Conservation (phyloP, 106 monocot species). For the Dactylorhiza incarnata region DNA sequence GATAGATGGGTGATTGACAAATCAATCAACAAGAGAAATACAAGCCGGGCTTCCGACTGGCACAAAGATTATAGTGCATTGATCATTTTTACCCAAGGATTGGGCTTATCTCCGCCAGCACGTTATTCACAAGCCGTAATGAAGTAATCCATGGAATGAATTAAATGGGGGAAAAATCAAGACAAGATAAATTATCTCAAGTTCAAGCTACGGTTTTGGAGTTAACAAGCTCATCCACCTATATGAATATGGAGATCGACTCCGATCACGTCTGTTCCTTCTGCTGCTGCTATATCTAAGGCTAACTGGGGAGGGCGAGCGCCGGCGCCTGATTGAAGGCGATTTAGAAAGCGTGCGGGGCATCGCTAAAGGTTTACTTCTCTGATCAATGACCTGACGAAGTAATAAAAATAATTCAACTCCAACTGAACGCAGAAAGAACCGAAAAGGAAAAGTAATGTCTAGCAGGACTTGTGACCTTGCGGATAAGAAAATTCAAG, state of each 20-base stretch:
- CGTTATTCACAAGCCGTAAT: neutral
- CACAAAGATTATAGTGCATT: neutral
- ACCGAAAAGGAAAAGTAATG: neutral
- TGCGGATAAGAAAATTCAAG: neutral
- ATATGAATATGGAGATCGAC: conserved; percentile 86
- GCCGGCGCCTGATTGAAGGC: conserved; percentile 61
- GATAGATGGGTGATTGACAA: neutral
- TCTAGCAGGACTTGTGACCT: neutral
- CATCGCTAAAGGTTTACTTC: conserved; percentile 25
- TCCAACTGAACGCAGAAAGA: neutral
- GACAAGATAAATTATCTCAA: neutral
- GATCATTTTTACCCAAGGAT: neutral
- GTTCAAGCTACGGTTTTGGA: neutral
- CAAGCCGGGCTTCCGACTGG: neutral
- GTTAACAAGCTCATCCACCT: conserved; percentile 54
- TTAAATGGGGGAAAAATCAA: neutral
- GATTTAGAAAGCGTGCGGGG: conserved; percentile 62
- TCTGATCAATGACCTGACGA: neutral
- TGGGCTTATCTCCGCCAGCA: neutral
- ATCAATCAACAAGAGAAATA: neutral
- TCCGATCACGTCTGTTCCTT: conserved; percentile 78
- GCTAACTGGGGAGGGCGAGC: conserved; percentile 73
- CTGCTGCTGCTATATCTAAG: conserved; percentile 37
- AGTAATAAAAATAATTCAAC: neutral
- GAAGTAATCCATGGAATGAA: neutral